Evolutionary conservation across 768 basidiomycete genomes (phyloP), one percentile per base, ranked within the genome.

Genomic region (Crassisporium funariophilum): DNA sequence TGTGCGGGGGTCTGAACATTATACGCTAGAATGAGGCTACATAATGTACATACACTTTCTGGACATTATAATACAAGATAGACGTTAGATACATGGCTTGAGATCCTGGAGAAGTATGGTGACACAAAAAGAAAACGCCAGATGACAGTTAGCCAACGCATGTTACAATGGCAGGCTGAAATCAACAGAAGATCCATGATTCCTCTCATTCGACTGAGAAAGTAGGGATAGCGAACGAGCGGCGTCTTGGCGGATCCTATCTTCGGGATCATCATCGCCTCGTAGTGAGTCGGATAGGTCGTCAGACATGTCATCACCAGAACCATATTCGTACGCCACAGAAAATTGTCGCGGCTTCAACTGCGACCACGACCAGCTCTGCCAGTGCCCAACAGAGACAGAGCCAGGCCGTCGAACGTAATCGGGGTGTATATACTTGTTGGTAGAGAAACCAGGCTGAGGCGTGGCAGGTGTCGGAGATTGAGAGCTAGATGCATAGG

Each of bases 331-430:
- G 25, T 40, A 20, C 39, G 47, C 44, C 35, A 41, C 55, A 29
- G 39, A 44, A 46, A 71, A 73, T 21, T 57, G 66, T 37, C 72
- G 67, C 13, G 57, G 41, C 46, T 64, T 65, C 23, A 75, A 62
- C 35, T 70, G 72, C 34, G 71, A 65, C 75, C 76, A 76, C 44
- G 60, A 69, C 76, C 77, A 77, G 39, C 64, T 58, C 24, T 66
- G 60, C 70, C 74, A 73, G 45, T 61, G 52, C 33, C 51, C 58
- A 22, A 33, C 50, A 35, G 39, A 46, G 36, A 24, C 36, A 31
- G 41, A 33, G 27, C 7, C 29, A 40, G 49, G 34, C 15, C 34
- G 47, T 37, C 50, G 52, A 19, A 56, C 49, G 40, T 58, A 60
- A 43, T 61, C 62, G 27, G 67, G 64, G 48, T 68, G 50, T 31